A percentile compares a stretch with the other conserved stretches of the same genome.
Evolutionary conservation across 179 eudicot genomes (phyloP).

Genomic region (Beta corolliflora): DNA sequence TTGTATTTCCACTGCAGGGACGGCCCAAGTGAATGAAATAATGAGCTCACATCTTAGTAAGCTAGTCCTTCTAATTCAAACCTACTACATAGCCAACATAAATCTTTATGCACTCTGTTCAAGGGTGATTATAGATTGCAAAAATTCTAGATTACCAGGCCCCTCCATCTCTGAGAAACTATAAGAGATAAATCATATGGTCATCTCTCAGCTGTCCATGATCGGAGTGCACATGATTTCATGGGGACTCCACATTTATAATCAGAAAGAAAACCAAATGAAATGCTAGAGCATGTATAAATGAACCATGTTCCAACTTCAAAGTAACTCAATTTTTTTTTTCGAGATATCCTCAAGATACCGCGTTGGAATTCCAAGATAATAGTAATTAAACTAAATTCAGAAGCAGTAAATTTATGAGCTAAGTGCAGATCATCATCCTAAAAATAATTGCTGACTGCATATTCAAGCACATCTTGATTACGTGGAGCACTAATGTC

Average conservation of each 20-base stretch:
- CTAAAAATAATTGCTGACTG: background rate
- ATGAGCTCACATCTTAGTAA: background rate
- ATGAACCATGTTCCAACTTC: background rate
- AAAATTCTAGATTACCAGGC: background rate
- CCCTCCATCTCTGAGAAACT: background rate
- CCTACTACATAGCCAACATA: background rate
- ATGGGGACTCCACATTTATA: too few relatives aligned
- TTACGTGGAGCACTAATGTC: background rate
- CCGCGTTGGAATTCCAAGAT: background rate
- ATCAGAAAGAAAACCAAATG: background rate
- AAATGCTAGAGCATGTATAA: background rate
- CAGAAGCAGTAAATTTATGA: background rate
- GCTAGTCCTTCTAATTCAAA: too few relatives aligned
- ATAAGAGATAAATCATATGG: too few relatives aligned
- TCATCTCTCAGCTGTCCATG: too few relatives aligned
- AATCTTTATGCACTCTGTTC: background rate
- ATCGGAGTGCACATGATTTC: too few relatives aligned
- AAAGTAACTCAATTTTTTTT: too few relatives aligned
- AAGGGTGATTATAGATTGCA: too few relatives aligned
- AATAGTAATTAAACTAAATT: background rate
- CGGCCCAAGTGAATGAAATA: background rate
- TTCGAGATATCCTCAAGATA: too few relatives aligned
- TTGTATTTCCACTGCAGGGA: background rate
- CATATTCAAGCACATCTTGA: background rate
- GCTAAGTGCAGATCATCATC: too few relatives aligned